phyloP scores from a whole-genome alignment of 495 filamentous ascomycete species.

The Aspergillus indologenus region DNA sequence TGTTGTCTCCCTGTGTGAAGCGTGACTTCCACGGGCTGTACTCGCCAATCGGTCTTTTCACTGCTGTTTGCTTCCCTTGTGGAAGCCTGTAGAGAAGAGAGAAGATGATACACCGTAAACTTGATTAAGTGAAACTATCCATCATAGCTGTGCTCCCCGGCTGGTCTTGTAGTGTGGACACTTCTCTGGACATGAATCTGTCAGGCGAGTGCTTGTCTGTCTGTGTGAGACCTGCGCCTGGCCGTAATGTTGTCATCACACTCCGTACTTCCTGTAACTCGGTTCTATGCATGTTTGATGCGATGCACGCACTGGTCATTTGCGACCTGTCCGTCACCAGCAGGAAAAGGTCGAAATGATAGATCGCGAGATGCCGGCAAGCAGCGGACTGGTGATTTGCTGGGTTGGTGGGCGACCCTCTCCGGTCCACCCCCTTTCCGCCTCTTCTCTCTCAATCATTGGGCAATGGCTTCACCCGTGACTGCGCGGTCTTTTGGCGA shows the following conservation, averaged over 20 bases:
- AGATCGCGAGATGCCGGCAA: background rate
- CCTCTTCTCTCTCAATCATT: conserved; percentile 18
- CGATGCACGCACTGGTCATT: background rate
- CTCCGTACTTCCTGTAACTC: too few relatives aligned
- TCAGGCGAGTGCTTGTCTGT: too few relatives aligned
- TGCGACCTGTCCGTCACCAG: background rate
- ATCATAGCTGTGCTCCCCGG: too few relatives aligned
- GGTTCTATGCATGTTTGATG: background rate
- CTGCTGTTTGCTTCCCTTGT: conserved; percentile 37
- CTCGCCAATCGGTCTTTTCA: conserved; percentile 39
- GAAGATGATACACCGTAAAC: too few relatives aligned
- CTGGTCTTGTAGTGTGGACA: too few relatives aligned
- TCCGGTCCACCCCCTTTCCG: conserved; percentile 14
- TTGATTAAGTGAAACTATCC: too few relatives aligned
- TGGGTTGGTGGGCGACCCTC: too few relatives aligned
- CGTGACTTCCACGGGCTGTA: background rate
- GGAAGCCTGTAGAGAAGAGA: conserved; percentile 49
- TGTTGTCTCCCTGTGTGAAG: conserved; percentile 5
- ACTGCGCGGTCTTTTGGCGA: conserved; percentile 44
- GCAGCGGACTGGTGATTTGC: conserved; percentile 6
- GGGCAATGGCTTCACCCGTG: conserved; percentile 29
- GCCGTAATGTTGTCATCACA: too few relatives aligned
- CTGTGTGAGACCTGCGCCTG: too few relatives aligned
- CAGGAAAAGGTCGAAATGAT: background rate
- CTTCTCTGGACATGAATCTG: too few relatives aligned